Evolutionary conservation across 257 asterid genomes (phyloP).

Genomic region (Orobanche coerulescens): DNA sequence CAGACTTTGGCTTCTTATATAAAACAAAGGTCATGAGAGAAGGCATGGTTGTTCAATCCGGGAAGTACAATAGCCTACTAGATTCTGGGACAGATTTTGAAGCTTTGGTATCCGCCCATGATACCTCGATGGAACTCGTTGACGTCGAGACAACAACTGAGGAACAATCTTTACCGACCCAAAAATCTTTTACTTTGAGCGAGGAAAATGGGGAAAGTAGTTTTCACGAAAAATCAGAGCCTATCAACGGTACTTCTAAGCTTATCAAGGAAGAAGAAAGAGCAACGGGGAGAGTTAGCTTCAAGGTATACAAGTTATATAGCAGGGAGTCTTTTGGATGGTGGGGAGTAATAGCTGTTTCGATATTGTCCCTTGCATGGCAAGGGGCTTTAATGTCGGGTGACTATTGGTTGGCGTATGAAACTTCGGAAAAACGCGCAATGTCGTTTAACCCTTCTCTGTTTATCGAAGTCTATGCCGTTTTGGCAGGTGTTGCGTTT

Average conservation of each 20-base stretch:
- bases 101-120: constrained; percentile 80
- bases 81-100: constrained; percentile 62
- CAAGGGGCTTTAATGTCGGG: constrained; percentile 70
- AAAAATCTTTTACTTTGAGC: constrained; percentile 31
- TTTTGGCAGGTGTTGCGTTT: constrained; percentile 38
- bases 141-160: constrained; percentile 53
- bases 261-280: constrained; percentile 89
- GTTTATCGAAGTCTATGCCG: constrained; percentile 61
- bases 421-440: constrained; percentile 61
- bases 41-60: constrained; percentile 77
- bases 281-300: constrained; percentile 71
- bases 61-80: constrained; percentile 58
- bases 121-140: constrained; percentile 86
- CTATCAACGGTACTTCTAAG: constrained; percentile 51
- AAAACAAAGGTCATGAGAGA: constrained; percentile 86
- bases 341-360: constrained; percentile 51
- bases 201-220: constrained; percentile 48
- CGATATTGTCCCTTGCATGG: constrained; percentile 50
- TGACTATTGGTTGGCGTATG: constrained; percentile 92
- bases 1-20: constrained; percentile 11
- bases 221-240: constrained; percentile 30
- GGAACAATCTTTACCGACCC: constrained; percentile 24
- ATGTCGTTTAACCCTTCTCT: constrained; percentile 56
- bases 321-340: constrained; percentile 81
- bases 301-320: constrained; percentile 65